Evolutionary conservation across 2,329 filamentous ascomycete species (phyloP).

Genomic region (Sporothrix pseudoabietina): DNA sequence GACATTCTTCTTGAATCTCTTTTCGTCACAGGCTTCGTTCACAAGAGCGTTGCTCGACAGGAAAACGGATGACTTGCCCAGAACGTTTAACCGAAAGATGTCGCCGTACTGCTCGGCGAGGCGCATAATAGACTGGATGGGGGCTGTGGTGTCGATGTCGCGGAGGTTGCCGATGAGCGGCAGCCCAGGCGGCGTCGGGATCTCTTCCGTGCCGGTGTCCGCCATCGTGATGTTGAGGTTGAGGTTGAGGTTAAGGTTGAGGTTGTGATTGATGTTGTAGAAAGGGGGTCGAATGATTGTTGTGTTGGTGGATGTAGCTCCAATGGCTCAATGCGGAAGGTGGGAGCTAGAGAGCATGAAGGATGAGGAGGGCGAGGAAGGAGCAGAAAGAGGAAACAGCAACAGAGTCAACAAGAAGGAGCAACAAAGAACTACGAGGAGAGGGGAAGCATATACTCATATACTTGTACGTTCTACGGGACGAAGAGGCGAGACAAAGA

Average conservation of each 20-base stretch:
- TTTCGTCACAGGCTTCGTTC: constrained; percentile 36
- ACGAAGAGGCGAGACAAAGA: neutral
- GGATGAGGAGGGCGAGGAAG: neutral
- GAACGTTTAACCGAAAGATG: constrained; percentile 31
- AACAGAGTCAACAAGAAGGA: neutral
- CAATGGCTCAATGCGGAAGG: constrained; percentile 4
- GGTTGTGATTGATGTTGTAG: neutral
- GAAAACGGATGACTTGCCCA: neutral
- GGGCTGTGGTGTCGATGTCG: constrained; percentile 33
- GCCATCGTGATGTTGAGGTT: neutral
- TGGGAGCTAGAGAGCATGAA: neutral
- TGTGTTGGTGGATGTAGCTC: neutral
- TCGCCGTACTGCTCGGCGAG: constrained; percentile 33
- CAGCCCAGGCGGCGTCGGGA: constrained; percentile 32
- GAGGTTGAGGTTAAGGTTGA: neutral
- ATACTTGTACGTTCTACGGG: neutral
- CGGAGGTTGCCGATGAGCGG: constrained; percentile 36
- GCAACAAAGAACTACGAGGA: neutral
- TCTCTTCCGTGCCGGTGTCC: constrained; percentile 38
- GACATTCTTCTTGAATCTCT: constrained; percentile 33
- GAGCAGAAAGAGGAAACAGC: neutral
- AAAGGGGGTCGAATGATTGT: neutral
- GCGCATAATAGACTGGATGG: constrained; percentile 28
- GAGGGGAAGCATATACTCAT: neutral
- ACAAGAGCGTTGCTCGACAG: constrained; percentile 33